phyloP scores from a whole-genome alignment of 345 rosid species.

The Citrus medica region DNA sequence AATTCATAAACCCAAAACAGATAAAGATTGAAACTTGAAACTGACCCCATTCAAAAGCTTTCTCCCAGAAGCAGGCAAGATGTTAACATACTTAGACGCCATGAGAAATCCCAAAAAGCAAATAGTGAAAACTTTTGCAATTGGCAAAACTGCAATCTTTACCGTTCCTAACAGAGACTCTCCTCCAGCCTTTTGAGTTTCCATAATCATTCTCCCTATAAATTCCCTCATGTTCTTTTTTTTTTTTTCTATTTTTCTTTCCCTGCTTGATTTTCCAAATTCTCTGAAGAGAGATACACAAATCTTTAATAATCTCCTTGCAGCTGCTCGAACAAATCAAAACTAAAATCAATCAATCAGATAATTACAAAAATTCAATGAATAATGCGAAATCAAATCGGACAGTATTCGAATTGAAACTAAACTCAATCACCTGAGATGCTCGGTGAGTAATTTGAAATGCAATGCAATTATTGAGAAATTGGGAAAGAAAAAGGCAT shows the following conservation, averaged over 20 bases:
- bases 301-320: background rate
- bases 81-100: slow-evolving; percentile 95
- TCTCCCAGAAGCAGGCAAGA: slow-evolving; percentile 89
- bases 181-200: slow-evolving; percentile 39
- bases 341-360: background rate
- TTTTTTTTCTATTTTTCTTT: background rate
- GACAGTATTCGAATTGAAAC: background rate
- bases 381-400: background rate
- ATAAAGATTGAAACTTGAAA: background rate
- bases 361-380: background rate
- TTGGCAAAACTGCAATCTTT: slow-evolving; percentile 88
- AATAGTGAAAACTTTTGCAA: slow-evolving; percentile 93
- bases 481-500: background rate
- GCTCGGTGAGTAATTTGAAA: background rate
- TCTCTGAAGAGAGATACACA: background rate
- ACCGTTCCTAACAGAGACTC: slow-evolving; percentile 58
- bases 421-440: background rate
- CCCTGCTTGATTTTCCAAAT: background rate
- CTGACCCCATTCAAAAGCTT: slow-evolving; percentile 89
- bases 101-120: slow-evolving; percentile 94
- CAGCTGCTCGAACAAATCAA: background rate
- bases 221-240: background rate
- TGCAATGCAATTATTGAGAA: background rate
- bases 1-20: background rate
- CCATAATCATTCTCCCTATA: slow-evolving; percentile 29